phyloP scores from a whole-genome alignment of 208 protist genomes.

The Trypanosoma vivax region DNA sequence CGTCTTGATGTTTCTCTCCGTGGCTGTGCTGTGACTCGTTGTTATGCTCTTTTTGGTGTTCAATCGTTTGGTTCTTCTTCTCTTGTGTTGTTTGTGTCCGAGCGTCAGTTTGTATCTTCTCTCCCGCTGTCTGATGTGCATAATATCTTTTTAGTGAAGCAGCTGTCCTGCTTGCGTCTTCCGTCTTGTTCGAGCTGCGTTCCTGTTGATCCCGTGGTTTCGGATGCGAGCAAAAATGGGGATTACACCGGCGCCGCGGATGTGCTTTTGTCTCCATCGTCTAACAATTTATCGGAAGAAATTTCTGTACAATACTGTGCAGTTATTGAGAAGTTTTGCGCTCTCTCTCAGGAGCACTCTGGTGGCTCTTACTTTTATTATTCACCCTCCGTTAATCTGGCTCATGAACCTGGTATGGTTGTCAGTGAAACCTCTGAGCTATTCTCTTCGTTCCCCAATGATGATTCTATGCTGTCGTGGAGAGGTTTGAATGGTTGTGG shows the following conservation, averaged over 20 bases:
- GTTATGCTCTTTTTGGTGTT: conserved; percentile 66
- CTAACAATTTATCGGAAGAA: conserved; percentile 18
- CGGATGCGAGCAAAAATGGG: neutral
- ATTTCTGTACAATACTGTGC: conserved; percentile 42
- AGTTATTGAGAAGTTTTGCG: conserved; percentile 52
- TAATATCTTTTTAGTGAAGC: conserved; percentile 41
- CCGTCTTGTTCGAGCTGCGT: conserved; percentile 13
- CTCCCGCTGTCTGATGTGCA: conserved; percentile 21
- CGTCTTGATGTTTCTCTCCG: neutral
- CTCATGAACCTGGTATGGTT: conserved; percentile 39
- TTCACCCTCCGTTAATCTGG: conserved; percentile 59
- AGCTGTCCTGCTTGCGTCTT: conserved; percentile 45
- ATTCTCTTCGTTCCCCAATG: neutral
- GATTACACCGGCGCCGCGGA: conserved; percentile 3
- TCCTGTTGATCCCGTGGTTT: neutral
- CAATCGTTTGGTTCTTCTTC: conserved; percentile 43
- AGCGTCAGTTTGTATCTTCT: conserved; percentile 24
- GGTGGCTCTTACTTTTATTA: conserved; percentile 56
- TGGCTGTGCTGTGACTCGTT: conserved; percentile 10
- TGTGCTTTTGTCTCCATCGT: neutral
- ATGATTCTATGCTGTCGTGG: neutral
- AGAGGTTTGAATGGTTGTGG: too few relatives aligned
- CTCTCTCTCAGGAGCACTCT: conserved; percentile 14
- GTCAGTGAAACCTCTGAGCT: conserved; percentile 1
- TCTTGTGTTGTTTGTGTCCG: conserved; percentile 59